Base-by-base conservation (phyloP, 331 rosid species). In the Pyrus hybrid region DNA sequence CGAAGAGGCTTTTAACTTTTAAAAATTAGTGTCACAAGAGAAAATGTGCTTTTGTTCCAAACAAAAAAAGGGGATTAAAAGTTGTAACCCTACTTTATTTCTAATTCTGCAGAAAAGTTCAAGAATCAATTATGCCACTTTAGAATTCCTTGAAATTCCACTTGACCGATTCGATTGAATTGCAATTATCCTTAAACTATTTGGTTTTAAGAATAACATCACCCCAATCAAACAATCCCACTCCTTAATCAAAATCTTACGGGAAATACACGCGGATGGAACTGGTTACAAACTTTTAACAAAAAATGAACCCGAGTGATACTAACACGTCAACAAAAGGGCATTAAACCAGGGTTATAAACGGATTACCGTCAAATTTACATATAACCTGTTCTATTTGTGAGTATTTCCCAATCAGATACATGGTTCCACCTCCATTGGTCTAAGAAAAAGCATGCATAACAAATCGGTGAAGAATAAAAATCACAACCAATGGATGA, bases 81-180 rank as follows among this genome's bases (percentile, higher is more conserved):
- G 21, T 51, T 51, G 57, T 6, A 51, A 28, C 60, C 73, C 71
- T 68, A 63, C 57, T 25, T 32, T 60, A 73, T 71, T 71, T 76
- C 76, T 73, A 63, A 77, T 72, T 72, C 61, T 63, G 71, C 68
- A 25, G 25, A 6, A 58, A 63, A 74, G 49, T 70, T 74, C 56
- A 79, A 66, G 63, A 54, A 74, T 56, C 74, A 63, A 72, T 71
- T 33, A 63, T 71, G 18, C 57, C 14, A 30, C 45, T 21, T 63
- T 68, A 30, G 51, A 77, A 74, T 43, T 30, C 63, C 70, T 28
- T 26, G n/a, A 65, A 63, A 76, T 69, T 71, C 61, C 53, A 75
- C 71, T 78, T 54, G 78, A 86, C 82, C 60, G 16, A 5, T 51
- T 29, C 41, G 56, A n/a, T 28, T 67, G 60, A 78, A 51, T 56